phyloP scores from a whole-genome alignment of 2,329 filamentous ascomycete species.

The Apiospora malaysiana region DNA sequence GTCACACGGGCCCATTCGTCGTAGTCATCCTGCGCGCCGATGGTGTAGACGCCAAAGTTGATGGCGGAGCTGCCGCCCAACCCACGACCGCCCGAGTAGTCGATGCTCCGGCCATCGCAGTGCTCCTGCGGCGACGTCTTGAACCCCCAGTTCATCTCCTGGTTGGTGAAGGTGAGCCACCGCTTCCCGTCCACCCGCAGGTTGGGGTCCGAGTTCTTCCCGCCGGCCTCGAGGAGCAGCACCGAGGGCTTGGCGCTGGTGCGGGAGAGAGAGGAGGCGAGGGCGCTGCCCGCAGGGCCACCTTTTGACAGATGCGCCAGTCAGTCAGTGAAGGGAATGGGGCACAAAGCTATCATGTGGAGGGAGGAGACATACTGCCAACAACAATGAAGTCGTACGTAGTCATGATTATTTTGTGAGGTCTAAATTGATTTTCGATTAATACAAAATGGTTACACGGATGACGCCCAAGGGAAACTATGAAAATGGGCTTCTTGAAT shows the following conservation, averaged over 20 bases:
- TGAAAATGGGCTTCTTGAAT: neutral
- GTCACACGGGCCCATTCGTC: constrained; percentile 64
- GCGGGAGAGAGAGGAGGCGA: constrained; percentile 59
- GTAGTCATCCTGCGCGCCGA: constrained; percentile 65
- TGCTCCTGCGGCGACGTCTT: constrained; percentile 54
- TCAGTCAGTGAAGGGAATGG: neutral
- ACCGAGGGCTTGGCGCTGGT: constrained; percentile 55
- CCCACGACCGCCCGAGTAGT: constrained; percentile 56
- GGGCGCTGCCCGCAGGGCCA: constrained; percentile 64
- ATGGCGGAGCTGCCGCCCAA: constrained; percentile 59
- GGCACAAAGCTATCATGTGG: neutral
- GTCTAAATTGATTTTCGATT: neutral
- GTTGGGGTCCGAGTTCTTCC: constrained; percentile 50
- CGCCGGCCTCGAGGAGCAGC: constrained; percentile 67
- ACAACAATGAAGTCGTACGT: constrained; percentile 43
- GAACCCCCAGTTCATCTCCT: constrained; percentile 59
- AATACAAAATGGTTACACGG: neutral
- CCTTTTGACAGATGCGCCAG: constrained; percentile 40
- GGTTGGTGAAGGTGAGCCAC: constrained; percentile 56
- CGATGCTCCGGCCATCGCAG: constrained; percentile 49
- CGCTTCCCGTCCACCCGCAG: constrained; percentile 60
- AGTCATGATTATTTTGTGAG: neutral
- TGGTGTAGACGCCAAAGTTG: constrained; percentile 60
- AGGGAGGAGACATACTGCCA: constrained; percentile 37
- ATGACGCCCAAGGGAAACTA: no score